A percentile compares a stretch with the other conserved stretches of the same genome.
These are phyloP conservation scores for Prunus kanzakura DNA, from an alignment of 306 rosid species.

Conservation along the genomic window DNA sequence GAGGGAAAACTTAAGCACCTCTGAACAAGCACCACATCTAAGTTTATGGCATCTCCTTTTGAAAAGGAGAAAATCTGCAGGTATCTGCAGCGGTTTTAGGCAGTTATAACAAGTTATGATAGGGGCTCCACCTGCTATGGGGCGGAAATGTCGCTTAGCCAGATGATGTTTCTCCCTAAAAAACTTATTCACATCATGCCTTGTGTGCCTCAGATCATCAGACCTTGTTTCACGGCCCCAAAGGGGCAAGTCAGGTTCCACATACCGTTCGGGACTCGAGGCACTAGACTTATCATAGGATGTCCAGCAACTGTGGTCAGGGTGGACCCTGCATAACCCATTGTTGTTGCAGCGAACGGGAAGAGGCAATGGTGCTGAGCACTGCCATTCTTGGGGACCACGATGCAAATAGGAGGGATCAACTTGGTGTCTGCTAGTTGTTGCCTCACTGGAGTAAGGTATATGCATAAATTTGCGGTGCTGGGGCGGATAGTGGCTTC, in stretches of 20 bases:
- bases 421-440: slow-evolving; percentile 46
- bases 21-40: slow-evolving; percentile 78
- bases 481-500: slow-evolving; percentile 31
- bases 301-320: slow-evolving; percentile 34
- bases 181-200: slow-evolving; percentile 38
- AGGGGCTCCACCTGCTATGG: slow-evolving; percentile 91
- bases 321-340: slow-evolving; percentile 34
- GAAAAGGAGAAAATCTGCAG: slow-evolving; percentile 71
- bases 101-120: slow-evolving; percentile 71
- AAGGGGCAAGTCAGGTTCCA: slow-evolving; percentile 33
- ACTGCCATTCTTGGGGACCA: slow-evolving; percentile 43
- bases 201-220: slow-evolving; percentile 40
- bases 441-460: slow-evolving; percentile 70
- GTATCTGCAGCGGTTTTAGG: slow-evolving; percentile 57
- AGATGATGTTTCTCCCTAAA: slow-evolving; percentile 41
- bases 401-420: slow-evolving; percentile 42
- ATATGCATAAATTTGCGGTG: slow-evolving; percentile 39
- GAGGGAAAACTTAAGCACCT: slow-evolving; percentile 72
- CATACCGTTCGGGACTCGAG: slow-evolving; percentile 43
- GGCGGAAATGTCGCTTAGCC: slow-evolving; percentile 63
- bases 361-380: slow-evolving; percentile 49
- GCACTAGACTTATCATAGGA: slow-evolving; percentile 36
- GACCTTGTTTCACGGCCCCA: slow-evolving; percentile 41
- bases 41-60: slow-evolving; percentile 55
- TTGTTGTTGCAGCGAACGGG: slow-evolving; percentile 26